Percentiles rank a stretch among this genome's conserved stretches.
Conservation (phyloP, 495 filamentous ascomycete species). For the Niebla homalea region DNA sequence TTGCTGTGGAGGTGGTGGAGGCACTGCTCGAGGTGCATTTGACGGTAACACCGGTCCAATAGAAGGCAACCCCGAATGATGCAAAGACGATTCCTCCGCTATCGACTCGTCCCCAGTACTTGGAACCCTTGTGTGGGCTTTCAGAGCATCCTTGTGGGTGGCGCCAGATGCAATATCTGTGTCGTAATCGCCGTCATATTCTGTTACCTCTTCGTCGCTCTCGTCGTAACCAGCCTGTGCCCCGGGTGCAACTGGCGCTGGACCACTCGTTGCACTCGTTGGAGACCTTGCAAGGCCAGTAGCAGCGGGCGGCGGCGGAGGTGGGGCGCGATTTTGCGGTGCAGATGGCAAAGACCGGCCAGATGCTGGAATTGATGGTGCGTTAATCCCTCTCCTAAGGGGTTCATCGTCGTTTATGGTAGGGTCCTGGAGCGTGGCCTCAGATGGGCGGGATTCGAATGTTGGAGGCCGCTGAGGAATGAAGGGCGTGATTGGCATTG, state of each 20-base stretch:
- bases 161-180: constrained; percentile 89
- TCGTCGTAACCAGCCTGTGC: constrained; percentile 38
- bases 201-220: constrained; percentile 70
- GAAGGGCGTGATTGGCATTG: constrained; percentile 30
- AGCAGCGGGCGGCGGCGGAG: constrained; percentile 58
- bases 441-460: constrained; percentile 20
- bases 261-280: constrained; percentile 49
- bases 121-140: constrained; percentile 63
- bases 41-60: constrained; percentile 42
- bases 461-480: constrained; percentile 13
- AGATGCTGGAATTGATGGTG: constrained; percentile 29
- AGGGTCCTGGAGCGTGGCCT: constrained; percentile 18
- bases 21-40: constrained; percentile 35
- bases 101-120: constrained; percentile 46
- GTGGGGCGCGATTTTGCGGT: constrained; percentile 52
- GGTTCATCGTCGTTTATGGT: constrained; percentile 19
- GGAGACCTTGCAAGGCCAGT: constrained; percentile 42
- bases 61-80: constrained; percentile 36
- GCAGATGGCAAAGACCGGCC: constrained; percentile 32
- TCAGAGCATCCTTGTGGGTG: constrained; percentile 82
- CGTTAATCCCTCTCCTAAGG: constrained; percentile 15
- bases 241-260: constrained; percentile 13
- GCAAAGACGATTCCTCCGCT: constrained; percentile 38
- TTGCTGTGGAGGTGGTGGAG: constrained; percentile 39
- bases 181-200: constrained; percentile 97